Conservation (phyloP, 2,329 filamentous ascomycete species). For the Aspergillus awamori region DNA sequence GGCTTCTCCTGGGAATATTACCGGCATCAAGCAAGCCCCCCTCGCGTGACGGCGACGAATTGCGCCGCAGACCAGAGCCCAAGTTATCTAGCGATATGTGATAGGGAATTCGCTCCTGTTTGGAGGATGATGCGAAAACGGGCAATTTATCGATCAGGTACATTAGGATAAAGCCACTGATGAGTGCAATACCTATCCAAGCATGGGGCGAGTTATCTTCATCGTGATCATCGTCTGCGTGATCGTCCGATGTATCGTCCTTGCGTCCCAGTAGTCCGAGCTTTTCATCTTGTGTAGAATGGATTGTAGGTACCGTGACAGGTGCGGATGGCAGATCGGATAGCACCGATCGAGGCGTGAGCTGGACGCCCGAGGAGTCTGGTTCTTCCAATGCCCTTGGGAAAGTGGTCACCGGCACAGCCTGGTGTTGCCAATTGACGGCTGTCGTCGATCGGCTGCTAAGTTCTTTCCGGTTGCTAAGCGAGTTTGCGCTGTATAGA, state of each 20-base stretch:
- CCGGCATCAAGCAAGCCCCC: slow-evolving; percentile 41
- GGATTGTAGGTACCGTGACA: slow-evolving; percentile 18
- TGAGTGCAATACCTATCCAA: slow-evolving; percentile 84
- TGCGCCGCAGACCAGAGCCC: slow-evolving; percentile 56
- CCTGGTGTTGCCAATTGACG: slow-evolving; percentile 34
- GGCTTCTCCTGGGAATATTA: slow-evolving; percentile 40
- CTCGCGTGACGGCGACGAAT: slow-evolving; percentile 43
- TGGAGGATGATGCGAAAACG: slow-evolving; percentile 68
- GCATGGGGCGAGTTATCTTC: slow-evolving; percentile 61
- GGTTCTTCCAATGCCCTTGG: slow-evolving; percentile 1
- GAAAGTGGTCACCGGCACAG: slow-evolving; percentile 19
- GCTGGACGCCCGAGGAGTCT: background rate
- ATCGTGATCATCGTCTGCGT: slow-evolving; percentile 42
- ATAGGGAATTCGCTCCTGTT: slow-evolving; percentile 68
- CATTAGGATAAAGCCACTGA: slow-evolving; percentile 92
- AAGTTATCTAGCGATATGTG: slow-evolving; percentile 90
- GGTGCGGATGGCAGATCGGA: background rate
- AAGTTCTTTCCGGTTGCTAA: slow-evolving; percentile 35
- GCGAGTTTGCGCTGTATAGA: slow-evolving; percentile 63
- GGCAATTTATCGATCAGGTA: slow-evolving; percentile 90
- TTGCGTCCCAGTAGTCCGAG: slow-evolving; percentile 29
- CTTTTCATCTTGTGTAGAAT: slow-evolving; percentile 28
- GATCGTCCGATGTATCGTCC: slow-evolving; percentile 37
- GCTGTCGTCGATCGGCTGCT: slow-evolving; percentile 30
- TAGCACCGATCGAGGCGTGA: background rate